Evolutionary conservation across 768 basidiomycete species (phyloP), one percentile per base, ranked within the genome.

Genomic region (Gloeopeniophorella convolvens): DNA sequence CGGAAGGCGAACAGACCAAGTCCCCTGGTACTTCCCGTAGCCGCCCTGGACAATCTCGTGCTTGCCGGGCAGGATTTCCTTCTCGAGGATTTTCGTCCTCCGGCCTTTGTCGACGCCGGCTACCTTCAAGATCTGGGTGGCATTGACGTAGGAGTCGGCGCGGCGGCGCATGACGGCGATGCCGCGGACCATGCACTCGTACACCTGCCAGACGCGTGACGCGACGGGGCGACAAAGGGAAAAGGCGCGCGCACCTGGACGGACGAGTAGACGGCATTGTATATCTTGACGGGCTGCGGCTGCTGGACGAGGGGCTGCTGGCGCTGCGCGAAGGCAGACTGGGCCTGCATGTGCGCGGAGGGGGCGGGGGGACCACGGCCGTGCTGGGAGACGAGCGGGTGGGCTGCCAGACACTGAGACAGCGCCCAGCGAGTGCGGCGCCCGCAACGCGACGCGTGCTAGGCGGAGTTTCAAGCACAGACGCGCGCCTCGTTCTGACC

Each of bases 31-130:
- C 72, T 97, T 95, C 21, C 96, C 96, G 65, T 98, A 98, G 26
- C 96, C 96, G 32, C 96, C 96, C 67, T 98, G 96, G 5, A 99
- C 91, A 66, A 98, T 98, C 68, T 99, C 95, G 67, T 96, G 91
- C 68, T 87, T 85, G 40, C 92, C 93, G 49, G 88, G 87, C 35
- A 94, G 77, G 55, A 99, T 91, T 71, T 99, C 95, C 67, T 94
- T 96, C 75, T 98, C 89, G 12, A 91, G 73, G 46, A 98, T 96
- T 78, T 97, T 97, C 13, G 95, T 97, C 33, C 96, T 78, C 36
- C 86, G 80, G 1, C 93, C 93, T 68, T 99, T 99, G 72, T 95
- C 92, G 54, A 98, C 88, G 34, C 96, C 96, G 5, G 95, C 94
- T 32, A 99, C 95, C 70, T 99, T 99, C 59, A 99, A 81, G 55